These are phyloP conservation scores for Termitomyces eurrhizus DNA, from an alignment of 768 basidiomycete species.

Conservation along the genomic window DNA sequence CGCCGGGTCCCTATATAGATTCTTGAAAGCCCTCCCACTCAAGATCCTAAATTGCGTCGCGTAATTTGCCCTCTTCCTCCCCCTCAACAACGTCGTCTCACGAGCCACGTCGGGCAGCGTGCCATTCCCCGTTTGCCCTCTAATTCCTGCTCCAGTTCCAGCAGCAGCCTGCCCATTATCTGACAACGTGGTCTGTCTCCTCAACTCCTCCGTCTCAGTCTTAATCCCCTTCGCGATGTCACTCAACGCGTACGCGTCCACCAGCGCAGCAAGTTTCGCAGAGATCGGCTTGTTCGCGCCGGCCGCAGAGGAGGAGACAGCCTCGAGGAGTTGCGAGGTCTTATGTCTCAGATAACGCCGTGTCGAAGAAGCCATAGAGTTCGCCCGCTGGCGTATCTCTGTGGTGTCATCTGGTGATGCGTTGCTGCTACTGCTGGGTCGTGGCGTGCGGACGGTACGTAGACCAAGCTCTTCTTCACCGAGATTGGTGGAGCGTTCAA, in stretches of 20 bases:
- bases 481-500: slow-evolving; percentile 37
- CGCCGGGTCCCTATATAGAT: slow-evolving; percentile 92
- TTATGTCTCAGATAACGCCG: slow-evolving; percentile 61
- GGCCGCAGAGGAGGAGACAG: slow-evolving; percentile 35
- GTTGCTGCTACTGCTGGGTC: slow-evolving; percentile 25
- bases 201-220: slow-evolving; percentile 53
- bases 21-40: slow-evolving; percentile 97
- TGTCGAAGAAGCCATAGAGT: slow-evolving; percentile 38
- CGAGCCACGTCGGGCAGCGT: slow-evolving; percentile 59
- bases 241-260: slow-evolving; percentile 67
- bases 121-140: slow-evolving; percentile 28
- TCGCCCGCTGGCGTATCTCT: slow-evolving; percentile 46
- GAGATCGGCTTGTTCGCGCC: slow-evolving; percentile 33
- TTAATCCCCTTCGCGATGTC: slow-evolving; percentile 58
- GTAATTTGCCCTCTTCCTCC: slow-evolving; percentile 80
- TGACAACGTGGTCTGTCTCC: slow-evolving; percentile 27
- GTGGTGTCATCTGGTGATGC: slow-evolving; percentile 39
- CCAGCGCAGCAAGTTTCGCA: slow-evolving; percentile 65
- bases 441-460: slow-evolving; percentile 33
- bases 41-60: slow-evolving; percentile 90
- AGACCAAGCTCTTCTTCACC: slow-evolving; percentile 73
- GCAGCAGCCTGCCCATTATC: slow-evolving; percentile 24
- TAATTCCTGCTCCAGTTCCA: background rate
- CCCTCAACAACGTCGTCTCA: slow-evolving; percentile 66
- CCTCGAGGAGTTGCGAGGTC: slow-evolving; percentile 69